Evolutionary conservation across 345 rosid genomes (phyloP).

Genomic region (Garcia nutans): DNA sequence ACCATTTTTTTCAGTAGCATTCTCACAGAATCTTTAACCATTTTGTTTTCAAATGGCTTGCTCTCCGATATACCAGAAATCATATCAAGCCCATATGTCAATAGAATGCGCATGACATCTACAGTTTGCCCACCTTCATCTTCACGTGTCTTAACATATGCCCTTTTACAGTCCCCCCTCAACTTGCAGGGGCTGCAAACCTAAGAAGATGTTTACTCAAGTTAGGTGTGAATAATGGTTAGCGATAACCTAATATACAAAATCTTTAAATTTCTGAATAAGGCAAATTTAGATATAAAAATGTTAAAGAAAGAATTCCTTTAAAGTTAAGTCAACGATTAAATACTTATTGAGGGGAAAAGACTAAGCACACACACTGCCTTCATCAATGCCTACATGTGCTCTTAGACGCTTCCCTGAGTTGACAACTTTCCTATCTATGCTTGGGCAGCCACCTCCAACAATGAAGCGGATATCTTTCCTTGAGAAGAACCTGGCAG

Average conservation of each 20-base stretch:
- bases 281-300: not conserved
- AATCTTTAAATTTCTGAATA: not conserved
- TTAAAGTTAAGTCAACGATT: not conserved
- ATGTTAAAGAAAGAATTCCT: too few relatives aligned
- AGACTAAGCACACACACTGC: conserved; percentile 45
- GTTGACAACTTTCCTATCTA: conserved; percentile 86
- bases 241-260: not conserved
- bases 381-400: conserved; percentile 66
- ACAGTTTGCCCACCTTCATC: conserved; percentile 68
- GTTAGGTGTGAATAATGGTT: conserved; percentile 2
- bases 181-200: conserved; percentile 85
- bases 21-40: conserved; percentile 67
- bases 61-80: conserved; percentile 51
- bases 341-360: not conserved
- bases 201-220: conserved; percentile 36
- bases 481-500: conserved; percentile 60
- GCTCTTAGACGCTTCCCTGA: conserved; percentile 84
- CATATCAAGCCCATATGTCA: conserved; percentile 65
- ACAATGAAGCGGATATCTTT: conserved; percentile 63
- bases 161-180: conserved; percentile 89
- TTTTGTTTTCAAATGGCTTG: conserved; percentile 53
- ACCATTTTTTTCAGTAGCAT: conserved; percentile 61
- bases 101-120: conserved; percentile 81
- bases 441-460: conserved; percentile 84
- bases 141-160: conserved; percentile 60